Conservation (phyloP, 495 filamentous ascomycete species). For the Penicillium desertorum region DNA sequence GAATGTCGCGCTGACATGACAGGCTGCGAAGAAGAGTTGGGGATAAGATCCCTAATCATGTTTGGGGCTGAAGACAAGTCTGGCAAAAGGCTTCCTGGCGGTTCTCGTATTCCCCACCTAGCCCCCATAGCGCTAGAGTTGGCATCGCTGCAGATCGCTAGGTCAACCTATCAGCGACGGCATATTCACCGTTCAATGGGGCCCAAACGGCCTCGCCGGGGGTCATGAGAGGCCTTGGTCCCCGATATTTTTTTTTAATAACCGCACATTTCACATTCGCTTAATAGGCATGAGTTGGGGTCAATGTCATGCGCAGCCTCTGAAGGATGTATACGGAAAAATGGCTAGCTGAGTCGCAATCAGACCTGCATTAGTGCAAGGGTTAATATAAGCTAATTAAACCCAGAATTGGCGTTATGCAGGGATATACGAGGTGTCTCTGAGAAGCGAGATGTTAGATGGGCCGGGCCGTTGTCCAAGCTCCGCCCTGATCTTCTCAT, state of each 20-base stretch:
- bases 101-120: constrained; percentile 7
- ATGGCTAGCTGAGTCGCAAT: background rate
- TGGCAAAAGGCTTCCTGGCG: background rate
- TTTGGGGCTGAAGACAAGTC: no score
- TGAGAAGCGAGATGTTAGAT: background rate
- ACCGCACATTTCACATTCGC: no score
- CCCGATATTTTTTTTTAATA: no score
- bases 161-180: constrained; percentile 11
- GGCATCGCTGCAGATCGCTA: no score
- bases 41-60: no score
- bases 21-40: no score
- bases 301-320: background rate
- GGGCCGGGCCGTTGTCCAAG: background rate
- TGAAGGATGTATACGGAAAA: background rate
- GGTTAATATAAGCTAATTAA: background rate
- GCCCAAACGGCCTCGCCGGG: background rate
- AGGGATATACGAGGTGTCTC: background rate
- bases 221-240: no score
- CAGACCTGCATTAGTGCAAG: background rate
- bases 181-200: background rate
- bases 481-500: background rate
- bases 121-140: no score
- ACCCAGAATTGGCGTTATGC: background rate
- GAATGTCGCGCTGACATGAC: no score
- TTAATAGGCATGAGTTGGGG: no score